These are phyloP conservation scores for Wickerhamiella vanderwaltii DNA, from an alignment of 805 yeast genomes.

Conservation along the genomic window DNA sequence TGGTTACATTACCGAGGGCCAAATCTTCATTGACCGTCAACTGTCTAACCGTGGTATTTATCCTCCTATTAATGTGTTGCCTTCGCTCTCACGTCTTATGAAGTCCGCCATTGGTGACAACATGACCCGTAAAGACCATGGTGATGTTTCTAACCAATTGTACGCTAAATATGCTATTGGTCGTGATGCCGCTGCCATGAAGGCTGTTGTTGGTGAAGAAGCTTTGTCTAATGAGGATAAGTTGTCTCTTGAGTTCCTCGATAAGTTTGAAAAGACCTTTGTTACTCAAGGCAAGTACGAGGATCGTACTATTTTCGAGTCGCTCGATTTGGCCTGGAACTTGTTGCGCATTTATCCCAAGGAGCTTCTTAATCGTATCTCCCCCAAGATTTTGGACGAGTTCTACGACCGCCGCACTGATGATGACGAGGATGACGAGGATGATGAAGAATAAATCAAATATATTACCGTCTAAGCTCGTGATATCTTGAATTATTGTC, in stretches of 20 bases:
- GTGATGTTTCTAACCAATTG: slow-evolving; percentile 97
- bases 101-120: slow-evolving; percentile 99
- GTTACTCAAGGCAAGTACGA: slow-evolving; percentile 96
- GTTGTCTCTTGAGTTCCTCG: slow-evolving; percentile 91
- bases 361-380: slow-evolving; percentile 95
- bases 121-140: slow-evolving; percentile 98
- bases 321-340: slow-evolving; percentile 97
- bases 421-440: slow-evolving; percentile 34
- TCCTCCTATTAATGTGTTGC: slow-evolving; percentile 97
- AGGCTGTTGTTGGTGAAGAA: slow-evolving; percentile 99
- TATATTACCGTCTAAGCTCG: too few species aligned
- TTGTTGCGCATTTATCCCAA: slow-evolving; percentile 96
- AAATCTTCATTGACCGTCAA: slow-evolving; percentile 94
- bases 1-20: slow-evolving; percentile 99
- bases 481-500: too few species aligned
- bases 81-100: slow-evolving; percentile 96
- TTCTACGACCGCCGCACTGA: slow-evolving; percentile 54
- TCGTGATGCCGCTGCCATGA: slow-evolving; percentile 99
- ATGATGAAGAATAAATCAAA: not conserved
- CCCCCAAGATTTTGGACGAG: slow-evolving; percentile 91
- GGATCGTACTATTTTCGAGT: slow-evolving; percentile 85
- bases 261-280: slow-evolving; percentile 92
- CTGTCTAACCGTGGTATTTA: slow-evolving; percentile 91
- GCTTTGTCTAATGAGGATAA: slow-evolving; percentile 97
- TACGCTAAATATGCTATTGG: slow-evolving; percentile 99